Evolutionary conservation across 1,139 yeast species (phyloP).

Genomic region (Geotrichum cucujoidarum): DNA sequence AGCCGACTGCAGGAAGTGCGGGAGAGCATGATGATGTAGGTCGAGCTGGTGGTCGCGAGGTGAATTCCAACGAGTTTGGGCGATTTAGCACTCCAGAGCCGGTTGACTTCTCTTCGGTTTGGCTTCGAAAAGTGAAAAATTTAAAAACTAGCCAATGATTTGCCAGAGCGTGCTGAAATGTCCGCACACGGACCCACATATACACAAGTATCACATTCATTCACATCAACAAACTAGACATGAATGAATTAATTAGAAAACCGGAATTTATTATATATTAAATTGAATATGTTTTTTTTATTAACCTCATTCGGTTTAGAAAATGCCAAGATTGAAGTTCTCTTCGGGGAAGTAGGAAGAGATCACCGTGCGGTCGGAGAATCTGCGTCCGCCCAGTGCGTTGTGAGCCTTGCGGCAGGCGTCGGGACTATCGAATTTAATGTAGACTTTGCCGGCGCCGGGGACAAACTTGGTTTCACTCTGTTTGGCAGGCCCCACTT

Average conservation of each 20-base stretch:
- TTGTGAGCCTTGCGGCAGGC: conserved; percentile 55
- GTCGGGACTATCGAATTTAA: conserved; percentile 53
- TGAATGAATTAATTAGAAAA: neutral
- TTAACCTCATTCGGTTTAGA: conserved; percentile 23
- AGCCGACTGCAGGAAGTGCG: conserved; percentile 4
- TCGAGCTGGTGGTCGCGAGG: neutral
- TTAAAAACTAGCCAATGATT: conserved; percentile 5
- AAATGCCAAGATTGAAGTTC: conserved; percentile 42
- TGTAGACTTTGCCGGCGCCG: conserved; percentile 69
- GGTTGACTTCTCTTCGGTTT: no score
- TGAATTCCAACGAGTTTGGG: no score
- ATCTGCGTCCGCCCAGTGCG: conserved; percentile 63
- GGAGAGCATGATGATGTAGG: neutral
- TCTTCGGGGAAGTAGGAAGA: conserved; percentile 59
- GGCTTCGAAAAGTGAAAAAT: conserved; percentile 4
- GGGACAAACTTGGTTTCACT: conserved; percentile 35
- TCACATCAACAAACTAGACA: neutral
- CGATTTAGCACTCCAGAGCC: no score
- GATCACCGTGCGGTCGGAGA: conserved; percentile 64
- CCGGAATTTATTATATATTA: neutral
- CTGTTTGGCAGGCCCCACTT: conserved; percentile 28
- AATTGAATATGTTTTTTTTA: conserved; percentile 3
- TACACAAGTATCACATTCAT: neutral
- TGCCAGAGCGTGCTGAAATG: neutral
- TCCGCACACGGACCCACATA: no score